Percentiles rank a stretch among this genome's conserved stretches.
These are phyloP conservation scores for Acanthamoeba castellanii DNA, from an alignment of 208 protist genomes.

Conservation along the genomic window DNA sequence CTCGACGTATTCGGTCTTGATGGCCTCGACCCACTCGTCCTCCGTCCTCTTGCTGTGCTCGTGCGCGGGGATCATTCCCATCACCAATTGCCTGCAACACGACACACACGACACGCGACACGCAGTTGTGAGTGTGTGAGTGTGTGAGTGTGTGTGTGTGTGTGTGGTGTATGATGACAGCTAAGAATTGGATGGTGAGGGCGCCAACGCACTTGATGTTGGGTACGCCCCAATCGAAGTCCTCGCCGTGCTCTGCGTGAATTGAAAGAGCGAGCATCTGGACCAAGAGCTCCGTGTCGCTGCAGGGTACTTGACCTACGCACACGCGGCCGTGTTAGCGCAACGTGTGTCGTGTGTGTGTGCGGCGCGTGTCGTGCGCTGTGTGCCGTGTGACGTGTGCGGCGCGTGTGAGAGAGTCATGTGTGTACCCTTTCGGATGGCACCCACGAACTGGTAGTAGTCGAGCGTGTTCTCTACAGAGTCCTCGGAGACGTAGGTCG, in stretches of 20 bases:
- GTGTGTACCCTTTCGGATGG: neutral
- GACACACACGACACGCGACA: too few species aligned
- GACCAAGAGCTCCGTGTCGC: constrained; percentile 38
- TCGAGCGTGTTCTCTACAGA: constrained; percentile 48
- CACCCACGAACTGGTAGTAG: neutral
- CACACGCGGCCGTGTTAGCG: neutral
- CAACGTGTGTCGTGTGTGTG: neutral
- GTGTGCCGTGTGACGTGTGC: neutral
- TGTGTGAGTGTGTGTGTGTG: too few species aligned
- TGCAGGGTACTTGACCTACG: neutral
- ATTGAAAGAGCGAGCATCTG: neutral
- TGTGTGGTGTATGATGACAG: neutral
- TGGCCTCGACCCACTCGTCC: constrained; percentile 47
- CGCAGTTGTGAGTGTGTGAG: too few species aligned
- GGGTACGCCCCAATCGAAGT: neutral
- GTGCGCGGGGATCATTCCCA: neutral
- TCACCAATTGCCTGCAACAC: neutral
- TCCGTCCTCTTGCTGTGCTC: constrained; percentile 10
- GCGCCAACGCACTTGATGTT: constrained; percentile 2
- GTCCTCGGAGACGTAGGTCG: neutral
- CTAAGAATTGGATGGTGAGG: neutral
- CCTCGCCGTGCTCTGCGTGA: neutral
- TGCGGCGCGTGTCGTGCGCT: too few species aligned
- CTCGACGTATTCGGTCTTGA: neutral
- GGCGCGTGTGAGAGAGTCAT: neutral